A percentile compares a stretch with the other conserved stretches of the same genome.
Conservation (phyloP, 495 filamentous ascomycete species). For the Penicillium robsamsonii region DNA sequence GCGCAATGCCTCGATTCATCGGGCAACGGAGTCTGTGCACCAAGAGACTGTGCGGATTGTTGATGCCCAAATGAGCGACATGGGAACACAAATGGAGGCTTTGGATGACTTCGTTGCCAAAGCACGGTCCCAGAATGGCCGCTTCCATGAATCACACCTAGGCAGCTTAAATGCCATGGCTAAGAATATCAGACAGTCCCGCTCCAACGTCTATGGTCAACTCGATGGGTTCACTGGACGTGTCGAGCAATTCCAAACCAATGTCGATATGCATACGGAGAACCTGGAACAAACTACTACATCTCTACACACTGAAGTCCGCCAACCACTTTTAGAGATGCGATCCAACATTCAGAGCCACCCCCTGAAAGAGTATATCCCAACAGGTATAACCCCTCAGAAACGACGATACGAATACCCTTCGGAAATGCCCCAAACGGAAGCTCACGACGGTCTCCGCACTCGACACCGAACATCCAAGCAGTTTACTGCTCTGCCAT, state of each 20-base stretch:
- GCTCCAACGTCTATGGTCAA: constrained; percentile 62
- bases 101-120: constrained; percentile 88
- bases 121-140: constrained; percentile 76
- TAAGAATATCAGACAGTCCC: constrained; percentile 64
- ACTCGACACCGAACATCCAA: constrained; percentile 51
- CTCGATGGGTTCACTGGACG: constrained; percentile 61
- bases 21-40: constrained; percentile 81
- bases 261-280: constrained; percentile 55
- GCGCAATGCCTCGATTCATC: constrained; percentile 75
- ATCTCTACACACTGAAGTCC: constrained; percentile 57
- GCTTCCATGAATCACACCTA: constrained; percentile 66
- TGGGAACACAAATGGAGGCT: constrained; percentile 81
- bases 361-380: constrained; percentile 69
- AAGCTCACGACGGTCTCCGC: constrained; percentile 64
- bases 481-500: constrained; percentile 37
- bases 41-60: constrained; percentile 90
- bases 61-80: constrained; percentile 80
- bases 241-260: constrained; percentile 60
- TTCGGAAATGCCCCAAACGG: constrained; percentile 71
- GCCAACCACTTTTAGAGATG: constrained; percentile 67
- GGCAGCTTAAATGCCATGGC: constrained; percentile 60
- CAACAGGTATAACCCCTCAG: constrained; percentile 83
- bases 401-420: constrained; percentile 75
- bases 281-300: constrained; percentile 54
- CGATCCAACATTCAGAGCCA: constrained; percentile 60